Evolutionary conservation across 805 yeast genomes (phyloP), one percentile per base, ranked within the genome.

Genomic region (Ogataea methanolica): DNA sequence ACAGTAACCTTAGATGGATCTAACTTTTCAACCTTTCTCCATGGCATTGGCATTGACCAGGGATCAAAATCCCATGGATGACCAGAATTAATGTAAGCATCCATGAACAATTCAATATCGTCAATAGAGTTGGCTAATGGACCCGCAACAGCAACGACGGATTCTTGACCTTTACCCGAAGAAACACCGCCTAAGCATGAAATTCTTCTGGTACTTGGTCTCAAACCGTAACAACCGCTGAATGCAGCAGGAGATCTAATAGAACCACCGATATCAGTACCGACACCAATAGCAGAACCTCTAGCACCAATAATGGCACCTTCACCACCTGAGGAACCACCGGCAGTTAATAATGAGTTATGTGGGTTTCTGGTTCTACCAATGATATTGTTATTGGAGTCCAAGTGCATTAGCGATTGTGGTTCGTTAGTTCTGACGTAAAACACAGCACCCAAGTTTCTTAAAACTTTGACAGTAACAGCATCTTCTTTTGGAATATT

Each of bases 271-370:
- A 83, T 83, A 59, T 83, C 89, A 26, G 85, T 77, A 38, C 88
- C 88, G 39, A 80, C 69, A 17, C 85, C 91, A 39, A 83, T 53
- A 1, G 80, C 76, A 17, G 86, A 78, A 6, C 80, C 88, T 45
- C 73, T 76, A 61, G 78, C 72, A 2, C 77, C 79, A 44, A 81
- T 76, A 50, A 79, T 61, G 0, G 85, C 80, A 53, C 88, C 86
- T 62, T 83, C 89, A 50, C 89, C 89, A 36, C 85, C 83, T 4
- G 86, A 79, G 1, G 85, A 79, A n/a, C 89, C 89, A 52, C 89
- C 88, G 2, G 85, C 73, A 17, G 85, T 76, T 49, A 82, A 68
- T 23, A 72, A 65, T 36, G 81, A 69, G 54, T 83, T 83, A 63
- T 69, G 66, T 1, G 86, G 78, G 59, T 83, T 83, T 59, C 76